Conservation (phyloP, 1,284 basidiomycete genomes). For the Afroboletus lepidellus region DNA sequence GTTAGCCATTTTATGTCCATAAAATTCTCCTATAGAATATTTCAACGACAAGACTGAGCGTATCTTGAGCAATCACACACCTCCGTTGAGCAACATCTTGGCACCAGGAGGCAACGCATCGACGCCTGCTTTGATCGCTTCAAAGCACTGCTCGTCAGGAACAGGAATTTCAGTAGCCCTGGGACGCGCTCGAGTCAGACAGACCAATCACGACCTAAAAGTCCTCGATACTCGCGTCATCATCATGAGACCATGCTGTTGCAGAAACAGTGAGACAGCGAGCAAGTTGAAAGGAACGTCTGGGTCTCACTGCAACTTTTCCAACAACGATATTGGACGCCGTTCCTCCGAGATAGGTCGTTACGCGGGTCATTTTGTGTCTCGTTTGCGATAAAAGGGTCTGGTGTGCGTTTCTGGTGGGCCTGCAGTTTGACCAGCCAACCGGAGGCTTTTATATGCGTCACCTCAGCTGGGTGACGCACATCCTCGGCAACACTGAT, state of each 20-base stretch:
- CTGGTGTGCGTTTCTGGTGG: too few relatives aligned
- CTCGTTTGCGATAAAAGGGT: neutral
- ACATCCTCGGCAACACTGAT: neutral
- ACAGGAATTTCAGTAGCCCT: constrained; percentile 25
- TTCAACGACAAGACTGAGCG: neutral
- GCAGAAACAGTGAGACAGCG: neutral
- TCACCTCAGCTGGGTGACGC: neutral
- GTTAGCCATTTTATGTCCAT: constrained; percentile 27
- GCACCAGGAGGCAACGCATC: constrained; percentile 46
- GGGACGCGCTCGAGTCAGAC: neutral
- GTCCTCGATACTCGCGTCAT: constrained; percentile 23
- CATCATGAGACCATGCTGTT: constrained; percentile 30
- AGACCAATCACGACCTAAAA: neutral
- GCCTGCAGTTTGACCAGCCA: too few relatives aligned
- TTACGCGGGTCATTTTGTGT: constrained; percentile 19
- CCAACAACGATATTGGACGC: constrained; percentile 30
- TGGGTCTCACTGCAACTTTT: constrained; percentile 37
- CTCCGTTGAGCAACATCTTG: constrained; percentile 50
- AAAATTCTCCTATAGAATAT: constrained; percentile 30
- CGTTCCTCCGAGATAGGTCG: constrained; percentile 36
- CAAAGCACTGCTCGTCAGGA: constrained; percentile 56
- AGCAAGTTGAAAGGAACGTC: too few relatives aligned
- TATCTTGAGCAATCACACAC: constrained; percentile 26
- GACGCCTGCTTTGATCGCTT: constrained; percentile 62
- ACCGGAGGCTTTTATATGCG: neutral